Evolutionary conservation across 1,139 yeast species (phyloP), one percentile per base, ranked within the genome.

Genomic region (Taphrina populina): DNA sequence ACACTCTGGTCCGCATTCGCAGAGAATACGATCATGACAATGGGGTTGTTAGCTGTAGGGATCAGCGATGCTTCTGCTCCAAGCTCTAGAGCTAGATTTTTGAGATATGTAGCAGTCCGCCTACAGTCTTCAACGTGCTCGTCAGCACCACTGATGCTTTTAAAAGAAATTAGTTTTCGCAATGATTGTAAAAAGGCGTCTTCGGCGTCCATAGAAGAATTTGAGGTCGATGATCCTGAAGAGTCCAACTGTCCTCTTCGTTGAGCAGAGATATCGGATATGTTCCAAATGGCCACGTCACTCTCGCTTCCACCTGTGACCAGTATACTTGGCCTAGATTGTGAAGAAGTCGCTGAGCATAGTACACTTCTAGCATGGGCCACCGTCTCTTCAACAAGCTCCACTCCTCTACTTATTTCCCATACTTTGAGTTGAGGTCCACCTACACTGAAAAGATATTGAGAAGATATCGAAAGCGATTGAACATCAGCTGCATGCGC

Each of bases 101-200:
- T 76, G 59, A 92, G 70, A 62, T 77, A 86, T 43, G 83, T 82
- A 0, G 97, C 96, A 72, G 98, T 92, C 44, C 84, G 79, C 59
- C 96, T 79, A 5, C 94, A 84, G 44, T 88, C 95, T 62, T 85
- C 86, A 65, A 78, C 82, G 39, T 74, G 67, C 17, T 79, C 79
- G 0, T 87, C 88, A 46, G 76, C 76, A 61, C 83, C 83, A 10
- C 95, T 85, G 8, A 92, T 84, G 0, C 97, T 88, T 63, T 78
- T 80, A 69, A 75, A 88, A 0, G 84, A 71, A 10, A 88, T 82
- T 56, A 84, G 74, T 51, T 77, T 78, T 15, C 76, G 72, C 58
- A 92, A 74, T 3, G 85, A 78, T 29, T 76, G 73, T 39, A 90
- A 67, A 76, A 92, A 74, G 30, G 53, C 54, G 4, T 27, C 26